Evolutionary conservation across 83 land plant genomes (phyloP), one percentile per base, ranked within the genome.

Genomic region (Picea engelmannii): DNA sequence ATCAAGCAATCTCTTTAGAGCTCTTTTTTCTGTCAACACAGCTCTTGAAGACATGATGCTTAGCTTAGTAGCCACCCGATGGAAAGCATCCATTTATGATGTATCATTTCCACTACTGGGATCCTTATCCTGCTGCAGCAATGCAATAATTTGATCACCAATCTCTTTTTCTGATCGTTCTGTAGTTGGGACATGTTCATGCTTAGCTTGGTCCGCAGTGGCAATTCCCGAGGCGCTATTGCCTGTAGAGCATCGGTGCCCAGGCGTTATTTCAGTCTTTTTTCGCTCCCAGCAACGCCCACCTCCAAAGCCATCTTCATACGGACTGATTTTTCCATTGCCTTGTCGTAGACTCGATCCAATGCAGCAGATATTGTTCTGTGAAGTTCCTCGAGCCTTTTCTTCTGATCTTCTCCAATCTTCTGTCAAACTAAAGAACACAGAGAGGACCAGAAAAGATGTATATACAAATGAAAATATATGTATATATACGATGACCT

Each of bases 71-170:
- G 91, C 95, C 78, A 93, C 93, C 71, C 85, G 91, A 62, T 90
- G 88, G 80, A 94, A 94, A 31, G 80, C 86, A 78, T 96, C 97
- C 15, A 94, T 87, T 83, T 96, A 95, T 65, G 70, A 80, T 42
- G 71, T 83, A 71, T 87, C 91, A 81, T 82, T 84, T 59, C 78
- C 85, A 76, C 78, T 70, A 66, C 79, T 78, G 73, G 88, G 75
- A 49, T 88, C 82, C 70, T 89, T 93, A 38, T 89, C 95, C 82
- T 94, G 88, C 77, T 90, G 95, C 12, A 96, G 92, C 81, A 96
- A 78, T 59, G 90, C 79, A 83, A 96, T 90, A 66, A 96, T 81
- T 35, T 92, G 97, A 81, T 91, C 91, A n/a, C 97, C 99, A 78
- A 90, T 84, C 81, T 94, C 89, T 79, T 96, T 90, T 73, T 96